These are phyloP conservation scores for Spiraea crenata DNA, from an alignment of 331 rosid genomes.

Conservation along the genomic window DNA sequence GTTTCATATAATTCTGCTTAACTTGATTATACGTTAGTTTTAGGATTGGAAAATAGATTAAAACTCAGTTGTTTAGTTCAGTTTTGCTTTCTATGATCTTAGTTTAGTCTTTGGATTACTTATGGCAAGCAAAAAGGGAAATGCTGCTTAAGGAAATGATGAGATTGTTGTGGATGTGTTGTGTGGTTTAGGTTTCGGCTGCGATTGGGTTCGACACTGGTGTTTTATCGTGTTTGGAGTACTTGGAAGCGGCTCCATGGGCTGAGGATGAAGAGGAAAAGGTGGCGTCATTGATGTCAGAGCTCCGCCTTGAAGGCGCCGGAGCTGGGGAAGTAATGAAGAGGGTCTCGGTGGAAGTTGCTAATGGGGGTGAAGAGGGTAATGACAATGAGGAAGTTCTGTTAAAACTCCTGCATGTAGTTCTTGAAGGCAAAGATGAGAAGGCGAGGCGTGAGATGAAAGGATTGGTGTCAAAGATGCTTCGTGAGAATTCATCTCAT, in stretches of 20 bases:
- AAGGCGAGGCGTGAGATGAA: conserved; percentile 97
- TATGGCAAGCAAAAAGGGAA: conserved; percentile 4
- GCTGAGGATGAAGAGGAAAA: conserved; percentile 98
- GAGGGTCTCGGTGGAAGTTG: conserved; percentile 73
- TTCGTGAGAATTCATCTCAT: conserved; percentile 72
- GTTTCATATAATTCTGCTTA: conserved; percentile 6
- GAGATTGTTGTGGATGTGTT: conserved; percentile 19
- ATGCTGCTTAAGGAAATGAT: conserved; percentile 10
- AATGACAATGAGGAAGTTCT: conserved; percentile 81
- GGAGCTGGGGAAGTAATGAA: conserved; percentile 92
- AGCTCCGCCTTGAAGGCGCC: conserved; percentile 83
- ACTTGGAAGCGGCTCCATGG: conserved; percentile 98
- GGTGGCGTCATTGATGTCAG: conserved; percentile 81
- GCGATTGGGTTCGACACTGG: conserved; percentile 97
- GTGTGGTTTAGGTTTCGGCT: conserved; percentile 69
- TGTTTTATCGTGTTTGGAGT: conserved; percentile 93
- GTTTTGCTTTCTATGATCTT: neutral
- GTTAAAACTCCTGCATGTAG: conserved; percentile 84
- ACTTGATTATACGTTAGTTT: no score
- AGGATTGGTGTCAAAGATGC: conserved; percentile 89
- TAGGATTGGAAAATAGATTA: neutral
- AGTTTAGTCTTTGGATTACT: neutral
- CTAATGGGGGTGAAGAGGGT: conserved; percentile 65
- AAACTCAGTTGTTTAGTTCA: neutral
- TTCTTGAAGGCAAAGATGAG: conserved; percentile 98